These are phyloP conservation scores for Pelargonium cotyledonis DNA, from an alignment of 441 rosid species.

Conservation along the genomic window DNA sequence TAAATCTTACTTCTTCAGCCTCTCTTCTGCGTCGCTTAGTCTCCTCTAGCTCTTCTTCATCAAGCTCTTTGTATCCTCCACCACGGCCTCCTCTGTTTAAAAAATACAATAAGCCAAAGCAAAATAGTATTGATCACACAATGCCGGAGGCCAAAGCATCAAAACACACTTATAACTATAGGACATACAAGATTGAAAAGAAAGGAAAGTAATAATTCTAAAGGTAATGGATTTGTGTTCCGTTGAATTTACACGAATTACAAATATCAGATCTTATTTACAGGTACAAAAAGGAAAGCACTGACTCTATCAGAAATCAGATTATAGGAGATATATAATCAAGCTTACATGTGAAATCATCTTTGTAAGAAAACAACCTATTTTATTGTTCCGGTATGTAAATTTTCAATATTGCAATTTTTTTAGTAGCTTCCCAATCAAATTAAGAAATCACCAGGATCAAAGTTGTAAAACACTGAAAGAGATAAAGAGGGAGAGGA, in stretches of 20 bases:
- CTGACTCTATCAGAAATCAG: too few species aligned
- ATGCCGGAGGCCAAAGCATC: background rate
- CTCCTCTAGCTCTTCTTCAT: conserved; percentile 96
- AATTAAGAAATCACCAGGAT: too few species aligned
- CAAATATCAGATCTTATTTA: too few species aligned
- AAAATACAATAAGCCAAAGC: conserved; percentile 13
- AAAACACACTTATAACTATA: background rate
- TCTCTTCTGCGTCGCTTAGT: conserved; percentile 81
- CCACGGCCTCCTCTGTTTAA: conserved; percentile 84
- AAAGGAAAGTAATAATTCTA: background rate
- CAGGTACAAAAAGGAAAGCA: too few species aligned
- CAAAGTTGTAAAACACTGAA: background rate
- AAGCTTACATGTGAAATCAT: too few species aligned
- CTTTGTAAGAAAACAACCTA: too few species aligned
- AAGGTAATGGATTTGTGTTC: too few species aligned
- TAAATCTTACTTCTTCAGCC: conserved; percentile 66
- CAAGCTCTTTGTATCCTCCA: conserved; percentile 97
- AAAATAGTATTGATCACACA: background rate
- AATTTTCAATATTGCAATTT: too few species aligned
- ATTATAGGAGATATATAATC: too few species aligned
- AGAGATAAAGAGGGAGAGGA: background rate
- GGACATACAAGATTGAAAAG: background rate
- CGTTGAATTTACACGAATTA: too few species aligned
- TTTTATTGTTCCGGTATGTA: too few species aligned
- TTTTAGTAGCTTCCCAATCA: too few species aligned